A percentile compares a stretch with the other conserved stretches of the same genome.
Conservation (phyloP, 2,329 filamentous ascomycete genomes). For the Spiromastix sp. region DNA sequence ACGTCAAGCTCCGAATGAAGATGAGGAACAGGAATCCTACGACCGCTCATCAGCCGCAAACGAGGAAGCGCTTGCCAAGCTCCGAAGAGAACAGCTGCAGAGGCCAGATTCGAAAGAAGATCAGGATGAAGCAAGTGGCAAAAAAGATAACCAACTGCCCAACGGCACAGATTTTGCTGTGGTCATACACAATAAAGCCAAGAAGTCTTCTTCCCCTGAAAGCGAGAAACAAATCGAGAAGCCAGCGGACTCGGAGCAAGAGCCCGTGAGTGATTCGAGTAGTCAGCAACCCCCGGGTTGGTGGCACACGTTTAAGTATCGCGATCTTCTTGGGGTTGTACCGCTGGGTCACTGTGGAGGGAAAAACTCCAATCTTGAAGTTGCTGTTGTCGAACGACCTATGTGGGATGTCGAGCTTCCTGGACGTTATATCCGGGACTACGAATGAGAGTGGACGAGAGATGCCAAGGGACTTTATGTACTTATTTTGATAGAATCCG, state of each 20-base stretch:
- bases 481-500: no score
- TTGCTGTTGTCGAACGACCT: constrained; percentile 80
- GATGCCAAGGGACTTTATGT: no score
- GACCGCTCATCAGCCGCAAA: constrained; percentile 21
- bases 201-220: neutral
- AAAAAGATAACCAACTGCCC: constrained; percentile 3
- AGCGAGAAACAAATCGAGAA: constrained; percentile 1
- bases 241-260: neutral
- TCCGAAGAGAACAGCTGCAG: constrained; percentile 17
- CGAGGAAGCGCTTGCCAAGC: constrained; percentile 22
- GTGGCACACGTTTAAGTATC: constrained; percentile 89
- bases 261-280: neutral
- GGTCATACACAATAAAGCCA: constrained; percentile 12
- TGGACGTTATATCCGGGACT: constrained; percentile 55
- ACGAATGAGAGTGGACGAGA: constrained; percentile 35
- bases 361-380: constrained; percentile 44
- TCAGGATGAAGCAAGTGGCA: constrained; percentile 11
- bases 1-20: constrained; percentile 18
- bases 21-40: constrained; percentile 24
- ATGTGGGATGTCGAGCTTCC: constrained; percentile 72
- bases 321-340: constrained; percentile 74
- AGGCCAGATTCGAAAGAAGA: constrained; percentile 6
- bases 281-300: constrained; percentile 21
- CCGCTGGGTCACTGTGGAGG: constrained; percentile 32
- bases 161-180: constrained; percentile 10